Evolutionary conservation across 306 rosid species (phyloP).

Genomic region (Pyrus pyrifolia): DNA sequence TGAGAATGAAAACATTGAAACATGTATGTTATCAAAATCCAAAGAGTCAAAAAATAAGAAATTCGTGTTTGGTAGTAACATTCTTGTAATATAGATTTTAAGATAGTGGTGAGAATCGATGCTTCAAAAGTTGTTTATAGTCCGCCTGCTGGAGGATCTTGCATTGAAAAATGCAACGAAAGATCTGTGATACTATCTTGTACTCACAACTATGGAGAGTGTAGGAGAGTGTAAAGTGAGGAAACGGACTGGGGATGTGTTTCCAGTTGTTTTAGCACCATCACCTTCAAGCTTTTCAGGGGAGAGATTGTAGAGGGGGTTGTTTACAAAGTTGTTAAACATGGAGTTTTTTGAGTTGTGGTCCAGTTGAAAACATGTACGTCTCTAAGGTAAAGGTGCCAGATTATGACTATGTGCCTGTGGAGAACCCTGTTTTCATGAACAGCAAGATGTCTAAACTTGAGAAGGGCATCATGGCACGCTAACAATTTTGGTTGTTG

Average conservation of each 20-base stretch:
- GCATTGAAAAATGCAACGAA: slow-evolving; percentile 58
- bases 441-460: slow-evolving; percentile 51
- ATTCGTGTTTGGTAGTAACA: no score
- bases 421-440: slow-evolving; percentile 65
- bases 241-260: slow-evolving; percentile 67
- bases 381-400: slow-evolving; percentile 66
- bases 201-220: slow-evolving; percentile 55
- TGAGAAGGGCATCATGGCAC: slow-evolving; percentile 50
- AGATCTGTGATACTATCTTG: slow-evolving; percentile 63
- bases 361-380: slow-evolving; percentile 68
- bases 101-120: slow-evolving; percentile 23
- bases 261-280: slow-evolving; percentile 58
- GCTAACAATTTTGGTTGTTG: slow-evolving; percentile 5
- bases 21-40: no score
- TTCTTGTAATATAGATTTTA: no score
- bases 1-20: no score
- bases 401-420: slow-evolving; percentile 48
- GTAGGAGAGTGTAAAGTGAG: slow-evolving; percentile 78
- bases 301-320: slow-evolving; percentile 78
- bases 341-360: slow-evolving; percentile 79
- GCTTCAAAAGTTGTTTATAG: slow-evolving; percentile 58
- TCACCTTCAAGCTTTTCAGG: slow-evolving; percentile 67
- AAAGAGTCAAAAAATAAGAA: no score
- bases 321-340: slow-evolving; percentile 74
- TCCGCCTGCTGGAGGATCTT: slow-evolving; percentile 54